A percentile compares a stretch with the other conserved stretches of the same genome.
Conservation (phyloP, 306 rosid genomes). For the Geum urbanum region DNA sequence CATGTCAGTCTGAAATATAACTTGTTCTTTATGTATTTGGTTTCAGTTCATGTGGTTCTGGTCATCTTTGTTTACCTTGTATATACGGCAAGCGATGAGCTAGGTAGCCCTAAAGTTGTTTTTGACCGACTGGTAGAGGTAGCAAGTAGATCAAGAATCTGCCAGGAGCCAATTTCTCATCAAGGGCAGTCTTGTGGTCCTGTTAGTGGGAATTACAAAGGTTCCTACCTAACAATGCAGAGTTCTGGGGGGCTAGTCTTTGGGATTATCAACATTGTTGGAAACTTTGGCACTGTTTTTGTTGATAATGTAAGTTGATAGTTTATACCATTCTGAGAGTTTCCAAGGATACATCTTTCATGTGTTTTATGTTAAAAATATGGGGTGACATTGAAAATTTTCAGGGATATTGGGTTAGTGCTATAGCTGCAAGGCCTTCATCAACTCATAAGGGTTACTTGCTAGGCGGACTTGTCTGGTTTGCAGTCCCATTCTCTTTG, state of each 20-base stretch:
- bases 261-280: slow-evolving; percentile 82
- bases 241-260: slow-evolving; percentile 90
- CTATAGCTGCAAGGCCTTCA: slow-evolving; percentile 93
- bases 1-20: slow-evolving; percentile 4
- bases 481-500: slow-evolving; percentile 94
- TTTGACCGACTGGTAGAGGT: slow-evolving; percentile 61
- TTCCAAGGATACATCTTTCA: slow-evolving; percentile 5
- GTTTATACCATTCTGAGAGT: background rate
- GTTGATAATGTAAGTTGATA: slow-evolving; percentile 76
- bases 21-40: slow-evolving; percentile 13
- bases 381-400: slow-evolving; percentile 2
- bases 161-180: slow-evolving; percentile 72
- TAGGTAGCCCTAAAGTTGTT: slow-evolving; percentile 72
- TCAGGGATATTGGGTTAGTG: slow-evolving; percentile 98
- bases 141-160: slow-evolving; percentile 70
- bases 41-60: slow-evolving; percentile 74
- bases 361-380: slow-evolving; percentile 6
- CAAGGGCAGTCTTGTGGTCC: slow-evolving; percentile 95
- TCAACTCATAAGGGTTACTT: slow-evolving; percentile 93
- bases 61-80: slow-evolving; percentile 88
- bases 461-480: slow-evolving; percentile 96
- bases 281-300: slow-evolving; percentile 90
- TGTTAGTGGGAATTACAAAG: slow-evolving; percentile 70
- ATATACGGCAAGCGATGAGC: slow-evolving; percentile 69
- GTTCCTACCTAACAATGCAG: slow-evolving; percentile 82